Percentiles rank a stretch among this genome's conserved stretches.
Evolutionary conservation across 768 basidiomycete species (phyloP).

Genomic region (Tubosaeta brunneosetosa): DNA sequence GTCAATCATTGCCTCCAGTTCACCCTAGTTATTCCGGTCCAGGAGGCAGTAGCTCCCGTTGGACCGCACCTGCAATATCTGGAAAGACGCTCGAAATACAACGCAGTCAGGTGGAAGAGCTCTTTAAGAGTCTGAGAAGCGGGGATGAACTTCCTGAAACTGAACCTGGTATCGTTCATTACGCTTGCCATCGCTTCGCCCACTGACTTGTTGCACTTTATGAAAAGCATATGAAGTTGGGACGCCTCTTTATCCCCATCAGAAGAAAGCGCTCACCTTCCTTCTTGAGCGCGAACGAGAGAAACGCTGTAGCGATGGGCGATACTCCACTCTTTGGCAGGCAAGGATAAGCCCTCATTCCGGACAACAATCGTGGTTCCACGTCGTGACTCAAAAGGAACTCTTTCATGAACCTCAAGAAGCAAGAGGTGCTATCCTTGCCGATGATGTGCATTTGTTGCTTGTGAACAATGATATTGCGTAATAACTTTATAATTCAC

Average conservation of each 20-base stretch:
- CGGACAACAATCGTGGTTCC: slow-evolving; percentile 59
- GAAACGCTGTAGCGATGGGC: slow-evolving; percentile 50
- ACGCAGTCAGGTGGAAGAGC: slow-evolving; percentile 87
- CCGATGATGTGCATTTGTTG: slow-evolving; percentile 80
- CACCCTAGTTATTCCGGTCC: slow-evolving; percentile 39
- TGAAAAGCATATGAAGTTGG: slow-evolving; percentile 63
- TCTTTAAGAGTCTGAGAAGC: slow-evolving; percentile 84
- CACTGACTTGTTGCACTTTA: slow-evolving; percentile 15
- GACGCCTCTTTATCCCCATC: slow-evolving; percentile 91
- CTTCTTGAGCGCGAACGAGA: slow-evolving; percentile 84
- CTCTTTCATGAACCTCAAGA: slow-evolving; percentile 61
- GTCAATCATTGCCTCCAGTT: slow-evolving; percentile 36
- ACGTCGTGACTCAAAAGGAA: slow-evolving; percentile 81
- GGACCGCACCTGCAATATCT: slow-evolving; percentile 52
- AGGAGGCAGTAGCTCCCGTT: slow-evolving; percentile 40
- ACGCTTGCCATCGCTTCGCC: slow-evolving; percentile 8
- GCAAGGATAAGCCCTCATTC: slow-evolving; percentile 45
- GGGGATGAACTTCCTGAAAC: slow-evolving; percentile 86
- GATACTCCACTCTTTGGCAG: slow-evolving; percentile 71
- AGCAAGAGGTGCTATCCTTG: slow-evolving; percentile 85
- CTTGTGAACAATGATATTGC: slow-evolving; percentile 4
- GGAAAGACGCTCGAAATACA: slow-evolving; percentile 88
- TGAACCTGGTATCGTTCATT: slow-evolving; percentile 58
- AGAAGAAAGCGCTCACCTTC: slow-evolving; percentile 96
- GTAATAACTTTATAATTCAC: slow-evolving; percentile 13